Evolutionary conservation across 129 eudicot genomes (phyloP), one percentile per base, ranked within the genome.

Genomic region (Apium graveolens): DNA sequence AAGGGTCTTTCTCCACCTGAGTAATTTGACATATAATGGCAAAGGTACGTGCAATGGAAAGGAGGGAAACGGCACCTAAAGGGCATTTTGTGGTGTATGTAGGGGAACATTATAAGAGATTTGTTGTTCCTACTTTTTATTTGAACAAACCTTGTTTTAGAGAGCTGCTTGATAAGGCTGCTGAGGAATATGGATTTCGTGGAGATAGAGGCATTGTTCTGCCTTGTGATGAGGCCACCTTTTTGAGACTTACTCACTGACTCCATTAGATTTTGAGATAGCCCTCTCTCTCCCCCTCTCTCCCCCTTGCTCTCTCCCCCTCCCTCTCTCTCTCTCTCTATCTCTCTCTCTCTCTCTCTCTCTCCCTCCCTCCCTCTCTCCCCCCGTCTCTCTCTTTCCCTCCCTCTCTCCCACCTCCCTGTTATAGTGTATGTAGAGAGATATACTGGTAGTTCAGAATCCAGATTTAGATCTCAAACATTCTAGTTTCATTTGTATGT

Each of bases 81-180:
- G 88, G 88, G 69, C 79, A 85, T 72, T 81, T 85, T 44, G 88
- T 77, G 85, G 88, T 85, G 0, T 85, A 85, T 46, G 88, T 85
- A 29, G 88, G 88, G 0, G 88, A 81, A 53, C 75, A 78, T 41
- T 35, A 34, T 24, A 31, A 60, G 49, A 79, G 90, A 75, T 84
- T 53, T 73, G 84, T 82, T 70, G 76, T 84, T 66, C 88, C 83
- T 2, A 84, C 77, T 2, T 79, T 77, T 60, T 84, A 5, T 57
- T 62, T 87, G 78, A 82, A 80, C 51, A 78, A 80, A 27, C 81
- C 90, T 2, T 41, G 3, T 39, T 86, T 83, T 44, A 80, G 78
- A 8, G 27, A 81, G 9, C 55, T 86, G 44, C 84, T 86, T 2
- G 70, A 84, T 5, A 78, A 78, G 51, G 83, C 90, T 20, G 91